Percentiles rank a stretch among this genome's conserved stretches.
These are phyloP conservation scores for Periconia macrospinosa DNA, from an alignment of 2,329 filamentous ascomycete genomes.

Conservation along the genomic window DNA sequence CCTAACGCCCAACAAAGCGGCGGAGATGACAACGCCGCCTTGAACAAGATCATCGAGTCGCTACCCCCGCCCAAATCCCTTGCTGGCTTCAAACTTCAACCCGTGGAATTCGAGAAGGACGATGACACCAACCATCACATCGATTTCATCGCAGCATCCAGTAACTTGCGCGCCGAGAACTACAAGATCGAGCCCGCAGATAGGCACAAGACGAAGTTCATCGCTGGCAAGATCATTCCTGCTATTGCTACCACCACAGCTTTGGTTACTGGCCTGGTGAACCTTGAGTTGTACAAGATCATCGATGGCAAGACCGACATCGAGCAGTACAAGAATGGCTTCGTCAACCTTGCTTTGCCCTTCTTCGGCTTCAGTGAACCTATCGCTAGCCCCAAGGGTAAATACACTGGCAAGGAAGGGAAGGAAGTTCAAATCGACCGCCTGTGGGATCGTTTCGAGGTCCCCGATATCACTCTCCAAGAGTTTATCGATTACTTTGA, in stretches of 20 bases:
- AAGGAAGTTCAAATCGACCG: constrained; percentile 82
- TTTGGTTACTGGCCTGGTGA: constrained; percentile 88
- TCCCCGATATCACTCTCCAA: constrained; percentile 79
- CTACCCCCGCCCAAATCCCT: constrained; percentile 80
- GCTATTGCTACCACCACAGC: constrained; percentile 98
- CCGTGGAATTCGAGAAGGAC: constrained; percentile 98
- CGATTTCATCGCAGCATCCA: constrained; percentile 96
- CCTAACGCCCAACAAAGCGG: constrained; percentile 69
- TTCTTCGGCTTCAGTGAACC: constrained; percentile 99
- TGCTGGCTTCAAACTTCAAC: constrained; percentile 83
- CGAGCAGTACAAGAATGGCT: constrained; percentile 99
- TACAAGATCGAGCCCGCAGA: constrained; percentile 95
- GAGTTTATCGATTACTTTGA: constrained; percentile 84
- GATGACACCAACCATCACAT: constrained; percentile 98
- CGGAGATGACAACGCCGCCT: constrained; percentile 74
- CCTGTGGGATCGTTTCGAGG: constrained; percentile 96
- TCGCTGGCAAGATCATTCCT: constrained; percentile 98
- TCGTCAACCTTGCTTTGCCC: constrained; percentile 91
- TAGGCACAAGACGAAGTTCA: constrained; percentile 98
- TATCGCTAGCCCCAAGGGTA: constrained; percentile 89
- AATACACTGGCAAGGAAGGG: constrained; percentile 77
- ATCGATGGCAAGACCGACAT: constrained; percentile 95
- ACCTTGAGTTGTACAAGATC: constrained; percentile 94
- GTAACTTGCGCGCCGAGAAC: constrained; percentile 94
- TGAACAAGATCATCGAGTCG: constrained; percentile 70